phyloP scores from a whole-genome alignment of 306 rosid genomes.

The Herpetospermum pedunculosum region DNA sequence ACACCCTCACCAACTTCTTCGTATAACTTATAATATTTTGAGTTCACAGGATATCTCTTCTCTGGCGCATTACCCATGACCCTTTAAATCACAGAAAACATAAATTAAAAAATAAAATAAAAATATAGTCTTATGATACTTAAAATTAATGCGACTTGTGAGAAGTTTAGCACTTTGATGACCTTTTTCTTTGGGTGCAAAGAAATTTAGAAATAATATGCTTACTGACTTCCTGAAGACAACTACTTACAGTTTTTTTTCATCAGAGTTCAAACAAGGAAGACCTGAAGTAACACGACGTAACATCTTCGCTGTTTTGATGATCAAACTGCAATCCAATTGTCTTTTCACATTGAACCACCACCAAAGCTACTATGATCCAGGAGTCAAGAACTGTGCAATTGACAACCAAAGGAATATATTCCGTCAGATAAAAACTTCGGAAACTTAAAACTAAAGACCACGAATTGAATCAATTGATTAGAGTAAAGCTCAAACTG shows the following conservation, averaged over 20 bases:
- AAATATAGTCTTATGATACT: background rate
- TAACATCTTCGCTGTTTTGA: background rate
- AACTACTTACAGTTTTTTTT: background rate
- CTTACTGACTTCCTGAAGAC: background rate
- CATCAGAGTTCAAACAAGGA: conserved; percentile 12
- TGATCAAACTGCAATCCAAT: background rate
- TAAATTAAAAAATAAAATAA: background rate
- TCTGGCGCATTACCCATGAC: conserved; percentile 51
- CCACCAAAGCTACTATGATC: background rate
- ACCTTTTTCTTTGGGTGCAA: conserved; percentile 30
- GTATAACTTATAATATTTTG: conserved; percentile 70
- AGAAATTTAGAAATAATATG: background rate
- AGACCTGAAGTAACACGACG: background rate
- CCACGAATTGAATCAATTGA: background rate
- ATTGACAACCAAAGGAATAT: background rate
- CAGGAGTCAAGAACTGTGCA: background rate
- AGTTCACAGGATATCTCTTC: conserved; percentile 64
- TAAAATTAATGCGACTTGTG: conserved; percentile 26
- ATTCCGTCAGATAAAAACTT: background rate
- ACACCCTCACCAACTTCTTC: conserved; percentile 99
- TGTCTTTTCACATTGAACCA: background rate
- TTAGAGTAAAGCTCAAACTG: background rate
- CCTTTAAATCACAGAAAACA: conserved; percentile 32
- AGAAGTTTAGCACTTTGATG: conserved; percentile 22
- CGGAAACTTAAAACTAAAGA: background rate